Conservation (phyloP, 768 basidiomycete species). For the Leccinum pellstonianum region DNA sequence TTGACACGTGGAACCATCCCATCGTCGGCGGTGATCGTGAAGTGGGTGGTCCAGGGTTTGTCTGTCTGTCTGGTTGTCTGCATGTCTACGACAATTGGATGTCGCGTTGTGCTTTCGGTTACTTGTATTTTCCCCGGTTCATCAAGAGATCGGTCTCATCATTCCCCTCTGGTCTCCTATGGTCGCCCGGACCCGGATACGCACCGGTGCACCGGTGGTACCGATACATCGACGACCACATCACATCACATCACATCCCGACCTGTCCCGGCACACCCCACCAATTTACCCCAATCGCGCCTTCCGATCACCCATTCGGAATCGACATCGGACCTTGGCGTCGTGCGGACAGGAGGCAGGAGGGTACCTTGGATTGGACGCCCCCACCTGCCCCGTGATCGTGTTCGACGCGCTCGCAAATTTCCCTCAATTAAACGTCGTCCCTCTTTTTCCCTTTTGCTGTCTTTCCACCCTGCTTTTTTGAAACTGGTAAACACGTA, state of each 20-base stretch:
- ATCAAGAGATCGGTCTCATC: background rate
- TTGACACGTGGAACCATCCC: background rate
- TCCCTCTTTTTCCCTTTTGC: background rate
- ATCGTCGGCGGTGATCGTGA: background rate
- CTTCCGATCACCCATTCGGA: conserved; percentile 1
- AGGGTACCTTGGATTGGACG: background rate
- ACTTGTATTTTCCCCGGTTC: conserved; percentile 2
- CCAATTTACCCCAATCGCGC: background rate
- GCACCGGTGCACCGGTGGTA: background rate
- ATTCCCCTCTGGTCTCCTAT: background rate
- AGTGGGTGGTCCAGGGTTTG: background rate
- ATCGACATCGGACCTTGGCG: conserved; percentile 2
- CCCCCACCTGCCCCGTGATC: background rate
- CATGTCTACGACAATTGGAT: background rate
- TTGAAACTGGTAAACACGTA: background rate
- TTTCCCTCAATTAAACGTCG: conserved; percentile 4
- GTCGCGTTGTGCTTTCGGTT: background rate
- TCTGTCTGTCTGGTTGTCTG: background rate
- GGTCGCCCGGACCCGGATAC: background rate
- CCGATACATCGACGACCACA: background rate
- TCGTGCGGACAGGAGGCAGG: background rate
- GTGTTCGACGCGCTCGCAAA: background rate
- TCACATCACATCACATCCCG: background rate
- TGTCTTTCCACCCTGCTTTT: background rate
- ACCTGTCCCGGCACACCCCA: background rate